A percentile compares a stretch with the other conserved stretches of the same genome.
Evolutionary conservation across 2,329 filamentous ascomycete genomes (phyloP).

Genomic region (Scytalidium lignicola): DNA sequence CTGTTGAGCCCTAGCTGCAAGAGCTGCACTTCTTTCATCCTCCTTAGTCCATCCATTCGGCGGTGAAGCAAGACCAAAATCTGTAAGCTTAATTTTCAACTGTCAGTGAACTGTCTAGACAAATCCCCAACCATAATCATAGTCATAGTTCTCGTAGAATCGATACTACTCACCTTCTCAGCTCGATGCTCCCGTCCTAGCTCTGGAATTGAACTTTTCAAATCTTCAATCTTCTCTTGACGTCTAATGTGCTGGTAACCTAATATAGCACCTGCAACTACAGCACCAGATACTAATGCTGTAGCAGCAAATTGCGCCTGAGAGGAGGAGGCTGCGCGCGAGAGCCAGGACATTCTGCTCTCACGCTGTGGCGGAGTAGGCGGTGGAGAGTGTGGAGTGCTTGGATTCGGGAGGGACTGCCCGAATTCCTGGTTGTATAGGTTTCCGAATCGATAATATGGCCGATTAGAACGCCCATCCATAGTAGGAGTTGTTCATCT

Average conservation of each 20-base stretch:
- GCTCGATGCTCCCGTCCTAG: conserved; percentile 26
- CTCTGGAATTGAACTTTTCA: conserved; percentile 57
- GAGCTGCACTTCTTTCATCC: conserved; percentile 52
- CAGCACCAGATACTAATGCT: conserved; percentile 58
- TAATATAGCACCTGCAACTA: conserved; percentile 55
- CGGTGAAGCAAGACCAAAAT: conserved; percentile 37
- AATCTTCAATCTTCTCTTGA: conserved; percentile 45
- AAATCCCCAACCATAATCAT: no score
- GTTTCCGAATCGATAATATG: conserved; percentile 1
- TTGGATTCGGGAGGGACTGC: conserved; percentile 3
- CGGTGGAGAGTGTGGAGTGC: conserved; percentile 2
- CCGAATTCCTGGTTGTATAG: conserved; percentile 2
- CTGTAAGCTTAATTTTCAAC: conserved; percentile 39
- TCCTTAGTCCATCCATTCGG: conserved; percentile 44
- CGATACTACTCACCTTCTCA: conserved; percentile 30
- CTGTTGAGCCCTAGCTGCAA: conserved; percentile 55
- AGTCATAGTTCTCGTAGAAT: not conserved
- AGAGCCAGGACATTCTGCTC: conserved; percentile 24
- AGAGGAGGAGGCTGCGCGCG: conserved; percentile 14
- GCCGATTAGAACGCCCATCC: conserved; percentile 5
- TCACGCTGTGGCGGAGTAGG: not conserved
- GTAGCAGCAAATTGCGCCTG: conserved; percentile 61
- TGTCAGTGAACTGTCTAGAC: conserved; percentile 34
- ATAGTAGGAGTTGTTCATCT: conserved; percentile 2
- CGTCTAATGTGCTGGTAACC: conserved; percentile 57